Base-by-base conservation (phyloP, 2,329 filamentous ascomycete genomes). In the Xylariaceae sp. region DNA sequence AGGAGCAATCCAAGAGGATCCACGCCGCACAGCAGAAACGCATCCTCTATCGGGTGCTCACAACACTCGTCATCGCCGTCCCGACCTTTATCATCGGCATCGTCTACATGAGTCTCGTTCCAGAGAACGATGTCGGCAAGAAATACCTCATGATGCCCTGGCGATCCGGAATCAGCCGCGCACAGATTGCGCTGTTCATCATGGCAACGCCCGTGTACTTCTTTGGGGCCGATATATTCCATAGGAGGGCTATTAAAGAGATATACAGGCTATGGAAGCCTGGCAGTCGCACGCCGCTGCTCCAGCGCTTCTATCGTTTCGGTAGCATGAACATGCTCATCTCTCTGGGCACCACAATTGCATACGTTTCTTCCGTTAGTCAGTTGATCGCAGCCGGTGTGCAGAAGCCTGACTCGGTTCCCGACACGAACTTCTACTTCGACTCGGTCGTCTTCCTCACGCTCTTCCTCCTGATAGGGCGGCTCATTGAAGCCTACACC, bases 281-380 rank as follows among this genome's bases (percentile, higher is more conserved):
- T 3, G 75, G 77, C 18, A 94, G 86, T 53, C 75, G 72, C 23
- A 80, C 80, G 1, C 83, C 86, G 0, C 55, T 93, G 4, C 48
- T 84, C 12, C 74, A 81, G 46, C 71, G 89, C 11, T 89, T 95
- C 51, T 87, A 88, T 56, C 79, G 83, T n/a, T 95, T 95, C 51
- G 89, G 89, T 7, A 94, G 88, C 63, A 95, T 95, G 89, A 94
- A 94, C 53, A 82, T 93, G 64, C 72, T 95, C 39, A 89, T 95
- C 60, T 92, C 83, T 6, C 70, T 94, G 2, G 89, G 88, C 5
- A 94, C 89, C 0, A 82, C 77, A 2, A 86, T 95, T 39, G 89
- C 89, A 2, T 94, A 94, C 55, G 65, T 93, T 41, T 80, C 86
- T 1, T 94, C 87, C 0, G 63, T 94, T 16, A 81, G 77, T 12